These are phyloP conservation scores for Populus nigra DNA, from an alignment of 345 rosid species.

Conservation along the genomic window DNA sequence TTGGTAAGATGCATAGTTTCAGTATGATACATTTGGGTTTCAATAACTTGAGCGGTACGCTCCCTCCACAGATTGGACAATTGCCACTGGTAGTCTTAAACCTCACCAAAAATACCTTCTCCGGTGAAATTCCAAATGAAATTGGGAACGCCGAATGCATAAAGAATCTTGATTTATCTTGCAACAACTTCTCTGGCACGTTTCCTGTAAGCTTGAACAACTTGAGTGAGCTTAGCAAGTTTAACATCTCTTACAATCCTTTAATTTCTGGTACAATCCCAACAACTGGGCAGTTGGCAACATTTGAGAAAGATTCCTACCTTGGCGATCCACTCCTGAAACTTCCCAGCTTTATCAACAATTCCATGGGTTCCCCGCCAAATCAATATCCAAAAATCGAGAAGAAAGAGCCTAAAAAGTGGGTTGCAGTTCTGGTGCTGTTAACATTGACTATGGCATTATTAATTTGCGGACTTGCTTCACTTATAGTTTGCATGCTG, in stretches of 20 bases:
- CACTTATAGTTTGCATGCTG: constrained; percentile 38
- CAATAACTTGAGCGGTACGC: constrained; percentile 51
- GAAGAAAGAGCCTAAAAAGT: constrained; percentile 26
- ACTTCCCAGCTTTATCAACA: constrained; percentile 51
- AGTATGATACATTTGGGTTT: constrained; percentile 69
- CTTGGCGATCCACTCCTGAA: constrained; percentile 66
- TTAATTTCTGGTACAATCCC: constrained; percentile 65
- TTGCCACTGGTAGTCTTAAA: constrained; percentile 77
- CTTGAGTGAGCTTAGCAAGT: constrained; percentile 63
- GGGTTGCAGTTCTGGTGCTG: constrained; percentile 35
- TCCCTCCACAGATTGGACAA: constrained; percentile 57
- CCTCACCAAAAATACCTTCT: constrained; percentile 54
- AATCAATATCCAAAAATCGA: not conserved
- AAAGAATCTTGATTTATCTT: constrained; percentile 76
- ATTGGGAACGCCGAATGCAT: constrained; percentile 62
- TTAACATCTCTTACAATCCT: constrained; percentile 84
- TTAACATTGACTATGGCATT: constrained; percentile 37
- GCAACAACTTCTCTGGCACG: constrained; percentile 73
- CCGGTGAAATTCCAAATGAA: constrained; percentile 65
- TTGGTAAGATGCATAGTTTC: constrained; percentile 60
- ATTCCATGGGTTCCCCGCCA: constrained; percentile 15
- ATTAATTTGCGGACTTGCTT: constrained; percentile 45
- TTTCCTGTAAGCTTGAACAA: constrained; percentile 62
- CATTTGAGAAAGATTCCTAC: constrained; percentile 68
- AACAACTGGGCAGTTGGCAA: constrained; percentile 66